Base-by-base conservation (phyloP, 371 early-diverging fungal genomes). In the Cokeromyces recurvatus region DNA sequence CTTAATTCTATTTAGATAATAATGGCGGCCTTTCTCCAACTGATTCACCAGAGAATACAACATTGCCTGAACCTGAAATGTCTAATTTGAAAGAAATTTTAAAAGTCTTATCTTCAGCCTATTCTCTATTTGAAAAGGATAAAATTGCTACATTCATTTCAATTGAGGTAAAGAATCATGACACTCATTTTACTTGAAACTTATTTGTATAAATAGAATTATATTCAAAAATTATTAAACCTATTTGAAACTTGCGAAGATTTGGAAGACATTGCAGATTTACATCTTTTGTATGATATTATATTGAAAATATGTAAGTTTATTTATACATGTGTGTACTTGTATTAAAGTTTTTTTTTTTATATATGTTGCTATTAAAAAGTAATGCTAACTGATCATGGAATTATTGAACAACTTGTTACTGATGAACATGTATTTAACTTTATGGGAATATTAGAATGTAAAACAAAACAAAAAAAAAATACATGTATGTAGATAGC, bases 401-500 rank as follows among this genome's bases (percentile, higher is more conserved):
- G 57, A 4, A 70, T 94, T 21, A 80, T 88, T 45, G 85, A 89
- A 46, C 60, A 67, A n/a, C 66, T 92, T 17, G 66, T 90, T 43
- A 70, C 74, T 41, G 90, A 92, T 44, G 89, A 89, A 6, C 56
- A 79, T 32, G 77, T 92, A 40, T 39, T 74, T 5, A 63, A 55
- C 17, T 77, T 89, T 1, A 73, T 85, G 24, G 91, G 91, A 14
- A 86, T 92, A 59, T 65, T 95, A 37, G 95, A 95, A 79, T 89
- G 89, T 90, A 64, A 39, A 69, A 15, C 23, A 3, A n/a, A n/a
- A n/a, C n/a, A n/a, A n/a, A n/a, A n/a, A n/a, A n/a, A n/a, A n/a
- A n/a, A 24, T 53, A 15, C 29, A 27, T 7, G 29, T 27, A 27
- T 27, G 5, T 27, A 11, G 11, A 5, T 27, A 27, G 29, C 29